Conservation (phyloP, 176 grass and related monocot species). For the Lolium perenne region DNA sequence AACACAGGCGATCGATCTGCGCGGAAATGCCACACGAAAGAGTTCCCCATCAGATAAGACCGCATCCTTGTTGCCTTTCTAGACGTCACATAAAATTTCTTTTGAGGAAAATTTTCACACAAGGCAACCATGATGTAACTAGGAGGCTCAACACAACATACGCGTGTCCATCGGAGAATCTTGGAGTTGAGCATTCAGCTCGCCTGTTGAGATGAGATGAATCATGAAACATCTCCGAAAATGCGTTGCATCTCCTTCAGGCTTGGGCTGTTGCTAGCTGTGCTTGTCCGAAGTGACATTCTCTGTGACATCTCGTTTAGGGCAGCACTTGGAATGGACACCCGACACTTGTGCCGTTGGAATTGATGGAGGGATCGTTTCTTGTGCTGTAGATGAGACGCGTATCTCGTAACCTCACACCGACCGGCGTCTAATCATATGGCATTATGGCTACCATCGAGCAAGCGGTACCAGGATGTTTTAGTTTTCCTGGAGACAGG, state of each 20-base stretch:
- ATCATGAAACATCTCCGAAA: not conserved
- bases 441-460: not conserved
- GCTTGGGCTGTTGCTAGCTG: not conserved
- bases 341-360: not conserved
- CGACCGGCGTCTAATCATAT: too few relatives aligned
- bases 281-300: not conserved
- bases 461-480: not conserved
- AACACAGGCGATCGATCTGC: too few relatives aligned
- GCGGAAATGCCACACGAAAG: too few relatives aligned
- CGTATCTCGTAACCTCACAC: too few relatives aligned
- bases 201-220: not conserved
- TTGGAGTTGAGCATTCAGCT: not conserved
- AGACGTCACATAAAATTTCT: not conserved
- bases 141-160: not conserved
- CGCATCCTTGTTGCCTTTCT: not conserved
- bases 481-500: not conserved
- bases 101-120: too few relatives aligned
- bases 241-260: too few relatives aligned
- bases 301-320: not conserved
- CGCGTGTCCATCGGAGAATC: not conserved
- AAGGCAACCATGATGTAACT: not conserved
- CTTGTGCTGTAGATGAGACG: conserved; percentile 33
- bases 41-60: not conserved
- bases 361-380: not conserved
- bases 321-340: not conserved